Conservation (phyloP, 2,329 filamentous ascomycete genomes). For the Zymoseptoria tritici region DNA sequence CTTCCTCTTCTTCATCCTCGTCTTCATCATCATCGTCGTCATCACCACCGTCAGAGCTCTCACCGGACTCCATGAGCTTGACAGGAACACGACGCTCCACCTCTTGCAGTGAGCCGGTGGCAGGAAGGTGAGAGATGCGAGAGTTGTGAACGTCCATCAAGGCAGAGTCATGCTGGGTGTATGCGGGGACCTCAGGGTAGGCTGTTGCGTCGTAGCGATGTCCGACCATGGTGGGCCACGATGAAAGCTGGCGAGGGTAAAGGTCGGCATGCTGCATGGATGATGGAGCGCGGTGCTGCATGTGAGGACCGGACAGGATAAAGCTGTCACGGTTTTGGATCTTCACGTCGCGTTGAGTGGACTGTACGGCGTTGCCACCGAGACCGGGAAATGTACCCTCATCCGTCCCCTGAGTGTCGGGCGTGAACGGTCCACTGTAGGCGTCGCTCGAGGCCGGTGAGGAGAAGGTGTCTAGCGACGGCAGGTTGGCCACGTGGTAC, state of each 20-base stretch:
- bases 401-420: no score
- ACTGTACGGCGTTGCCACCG: no score
- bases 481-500: background rate
- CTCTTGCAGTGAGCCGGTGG: background rate
- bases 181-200: background rate
- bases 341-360: no score
- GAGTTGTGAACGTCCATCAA: no score
- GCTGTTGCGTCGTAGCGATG: background rate
- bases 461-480: background rate
- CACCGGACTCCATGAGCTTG: background rate
- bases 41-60: background rate
- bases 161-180: background rate
- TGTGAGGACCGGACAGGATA: background rate
- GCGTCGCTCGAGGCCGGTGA: no score
- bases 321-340: background rate
- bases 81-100: slow-evolving; percentile 1
- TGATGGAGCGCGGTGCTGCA: background rate
- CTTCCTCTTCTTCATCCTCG: slow-evolving; percentile 1
- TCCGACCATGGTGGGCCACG: background rate
- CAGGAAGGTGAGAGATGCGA: no score
- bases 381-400: no score
- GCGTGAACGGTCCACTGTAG: no score
- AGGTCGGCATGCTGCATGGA: background rate
- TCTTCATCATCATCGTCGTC: background rate
- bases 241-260: background rate